A percentile compares a stretch with the other conserved stretches of the same genome.
Evolutionary conservation across 345 rosid genomes (phyloP).

Genomic region (Noccaea caerulescens): DNA sequence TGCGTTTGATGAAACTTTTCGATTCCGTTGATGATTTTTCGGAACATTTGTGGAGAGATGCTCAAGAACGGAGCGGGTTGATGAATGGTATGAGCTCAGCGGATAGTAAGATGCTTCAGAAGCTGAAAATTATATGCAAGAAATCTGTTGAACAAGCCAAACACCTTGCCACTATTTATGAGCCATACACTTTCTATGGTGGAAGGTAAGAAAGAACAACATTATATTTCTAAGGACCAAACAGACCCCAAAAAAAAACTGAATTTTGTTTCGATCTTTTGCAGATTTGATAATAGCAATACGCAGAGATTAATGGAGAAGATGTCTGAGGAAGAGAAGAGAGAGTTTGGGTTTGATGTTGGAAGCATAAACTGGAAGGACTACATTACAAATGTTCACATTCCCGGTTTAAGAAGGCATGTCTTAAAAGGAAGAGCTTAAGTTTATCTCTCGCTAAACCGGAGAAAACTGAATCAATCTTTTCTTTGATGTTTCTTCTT

Average conservation of each 20-base stretch:
- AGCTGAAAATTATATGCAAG: constrained; percentile 63
- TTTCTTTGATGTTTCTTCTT: constrained; percentile 15
- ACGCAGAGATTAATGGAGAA: constrained; percentile 68
- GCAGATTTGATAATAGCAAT: constrained; percentile 80
- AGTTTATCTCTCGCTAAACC: constrained; percentile 14
- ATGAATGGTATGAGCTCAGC: constrained; percentile 44
- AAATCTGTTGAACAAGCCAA: constrained; percentile 85
- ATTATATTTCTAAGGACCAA: not conserved
- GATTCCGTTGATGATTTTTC: constrained; percentile 77
- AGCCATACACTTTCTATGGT: constrained; percentile 86
- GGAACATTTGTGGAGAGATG: constrained; percentile 69
- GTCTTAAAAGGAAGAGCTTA: constrained; percentile 61
- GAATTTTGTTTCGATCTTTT: not conserved
- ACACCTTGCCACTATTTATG: constrained; percentile 75
- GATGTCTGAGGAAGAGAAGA: constrained; percentile 81
- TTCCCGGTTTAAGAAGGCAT: constrained; percentile 76
- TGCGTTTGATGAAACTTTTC: constrained; percentile 81
- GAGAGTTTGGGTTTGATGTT: constrained; percentile 71
- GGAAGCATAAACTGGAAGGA: constrained; percentile 74
- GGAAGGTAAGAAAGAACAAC: constrained; percentile 63
- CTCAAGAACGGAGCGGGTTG: constrained; percentile 52
- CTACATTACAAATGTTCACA: constrained; percentile 64
- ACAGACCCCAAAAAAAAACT: not conserved
- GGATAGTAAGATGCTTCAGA: constrained; percentile 59
- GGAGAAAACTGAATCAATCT: constrained; percentile 22